Percentiles rank a stretch among this genome's conserved stretches.
These are phyloP conservation scores for Fusarium sp. DNA, from an alignment of 2,329 filamentous ascomycete genomes.

Conservation along the genomic window DNA sequence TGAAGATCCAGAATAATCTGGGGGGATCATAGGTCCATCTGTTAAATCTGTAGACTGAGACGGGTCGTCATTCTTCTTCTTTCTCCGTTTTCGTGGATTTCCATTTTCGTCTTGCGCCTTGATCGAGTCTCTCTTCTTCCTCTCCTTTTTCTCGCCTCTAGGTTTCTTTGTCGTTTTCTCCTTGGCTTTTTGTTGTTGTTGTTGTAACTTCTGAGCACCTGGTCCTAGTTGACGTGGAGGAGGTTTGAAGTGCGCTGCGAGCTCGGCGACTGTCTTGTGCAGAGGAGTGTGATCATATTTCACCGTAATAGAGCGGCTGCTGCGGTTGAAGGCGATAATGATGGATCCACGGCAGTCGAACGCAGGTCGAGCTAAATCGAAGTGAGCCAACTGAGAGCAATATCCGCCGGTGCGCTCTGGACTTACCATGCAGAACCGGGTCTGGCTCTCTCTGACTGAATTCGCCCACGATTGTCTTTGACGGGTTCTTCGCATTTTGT, in stretches of 20 bases:
- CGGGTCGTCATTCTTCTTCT: constrained; percentile 49
- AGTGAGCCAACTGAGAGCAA: neutral
- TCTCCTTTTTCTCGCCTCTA: constrained; percentile 51
- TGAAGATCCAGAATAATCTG: constrained; percentile 27
- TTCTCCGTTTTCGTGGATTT: constrained; percentile 51
- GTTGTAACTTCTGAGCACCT: constrained; percentile 46
- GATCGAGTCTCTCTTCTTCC: constrained; percentile 44
- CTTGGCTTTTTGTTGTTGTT: constrained; percentile 44
- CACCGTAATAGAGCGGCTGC: constrained; percentile 63
- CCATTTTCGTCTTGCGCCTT: constrained; percentile 47
- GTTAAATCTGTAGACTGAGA: constrained; percentile 28
- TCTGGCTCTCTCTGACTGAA: constrained; percentile 66
- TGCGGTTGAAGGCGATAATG: constrained; percentile 64
- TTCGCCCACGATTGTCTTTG: constrained; percentile 62
- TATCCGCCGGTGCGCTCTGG: neutral
- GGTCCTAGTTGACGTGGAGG: constrained; percentile 55
- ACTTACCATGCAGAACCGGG: constrained; percentile 61
- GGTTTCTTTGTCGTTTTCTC: constrained; percentile 49
- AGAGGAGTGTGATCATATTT: constrained; percentile 70
- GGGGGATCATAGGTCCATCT: constrained; percentile 30
- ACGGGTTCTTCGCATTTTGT: constrained; percentile 59
- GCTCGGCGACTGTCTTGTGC: constrained; percentile 69
- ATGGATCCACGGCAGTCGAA: constrained; percentile 71
- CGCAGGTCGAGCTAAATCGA: constrained; percentile 65
- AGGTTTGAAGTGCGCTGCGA: constrained; percentile 64